phyloP scores from a whole-genome alignment of 371 early-diverging fungal species.

The Mortierella sp. region DNA sequence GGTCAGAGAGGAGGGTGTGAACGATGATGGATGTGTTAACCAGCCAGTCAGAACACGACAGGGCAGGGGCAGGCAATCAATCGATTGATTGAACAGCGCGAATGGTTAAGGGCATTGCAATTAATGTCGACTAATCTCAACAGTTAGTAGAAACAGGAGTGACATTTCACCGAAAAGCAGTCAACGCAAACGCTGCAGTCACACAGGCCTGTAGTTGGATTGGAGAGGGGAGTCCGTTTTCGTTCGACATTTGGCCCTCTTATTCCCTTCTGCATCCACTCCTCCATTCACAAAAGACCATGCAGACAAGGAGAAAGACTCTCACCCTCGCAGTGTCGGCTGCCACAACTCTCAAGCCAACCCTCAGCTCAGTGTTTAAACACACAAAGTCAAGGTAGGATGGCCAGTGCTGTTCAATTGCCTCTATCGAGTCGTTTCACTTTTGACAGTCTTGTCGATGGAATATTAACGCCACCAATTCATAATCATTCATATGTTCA shows the following conservation, averaged over 20 bases:
- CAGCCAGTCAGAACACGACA: background rate
- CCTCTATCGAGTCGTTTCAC: background rate
- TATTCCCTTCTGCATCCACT: background rate
- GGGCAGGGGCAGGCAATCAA: background rate
- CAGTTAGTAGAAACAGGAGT: background rate
- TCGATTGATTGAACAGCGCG: background rate
- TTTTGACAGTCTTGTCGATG: slow-evolving; percentile 16
- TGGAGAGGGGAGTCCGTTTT: background rate
- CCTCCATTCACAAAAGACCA: background rate
- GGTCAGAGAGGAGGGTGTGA: slow-evolving; percentile 8
- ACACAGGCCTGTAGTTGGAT: background rate
- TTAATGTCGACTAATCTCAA: background rate
- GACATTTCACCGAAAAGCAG: background rate
- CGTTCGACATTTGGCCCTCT: background rate
- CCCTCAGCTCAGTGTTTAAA: slow-evolving; percentile 35
- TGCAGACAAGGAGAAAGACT: slow-evolving; percentile 39
- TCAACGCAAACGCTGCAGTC: background rate
- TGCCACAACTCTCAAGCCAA: slow-evolving; percentile 23
- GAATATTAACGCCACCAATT: slow-evolving; percentile 53
- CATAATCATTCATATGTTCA: background rate
- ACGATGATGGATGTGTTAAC: slow-evolving; percentile 7
- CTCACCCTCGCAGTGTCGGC: background rate
- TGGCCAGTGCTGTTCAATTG: background rate
- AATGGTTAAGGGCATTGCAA: background rate
- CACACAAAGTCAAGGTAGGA: slow-evolving; percentile 48